These are phyloP conservation scores for Microcyclospora pomicola DNA, from an alignment of 2,329 filamentous ascomycete genomes.

Conservation along the genomic window DNA sequence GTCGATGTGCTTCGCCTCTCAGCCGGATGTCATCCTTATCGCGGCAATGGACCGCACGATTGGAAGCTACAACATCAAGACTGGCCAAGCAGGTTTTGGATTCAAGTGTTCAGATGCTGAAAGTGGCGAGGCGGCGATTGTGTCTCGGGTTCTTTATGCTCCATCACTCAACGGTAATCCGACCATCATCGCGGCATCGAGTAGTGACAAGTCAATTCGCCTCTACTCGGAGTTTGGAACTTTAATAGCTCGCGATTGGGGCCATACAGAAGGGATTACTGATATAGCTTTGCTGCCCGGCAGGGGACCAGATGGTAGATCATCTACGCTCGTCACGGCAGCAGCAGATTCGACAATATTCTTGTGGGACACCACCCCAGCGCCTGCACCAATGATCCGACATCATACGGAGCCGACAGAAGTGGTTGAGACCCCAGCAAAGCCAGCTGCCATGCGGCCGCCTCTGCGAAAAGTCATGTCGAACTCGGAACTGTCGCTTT, in stretches of 20 bases:
- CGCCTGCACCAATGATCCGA: neutral
- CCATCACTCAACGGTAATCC: slow-evolving; percentile 44
- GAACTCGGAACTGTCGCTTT: slow-evolving; percentile 72
- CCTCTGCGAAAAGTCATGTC: slow-evolving; percentile 78
- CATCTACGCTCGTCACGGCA: slow-evolving; percentile 30
- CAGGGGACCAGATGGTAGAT: slow-evolving; percentile 1
- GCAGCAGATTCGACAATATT: slow-evolving; percentile 39
- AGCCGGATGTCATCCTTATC: slow-evolving; percentile 40
- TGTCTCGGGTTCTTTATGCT: slow-evolving; percentile 60
- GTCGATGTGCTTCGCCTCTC: slow-evolving; percentile 63
- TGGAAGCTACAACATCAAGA: slow-evolving; percentile 39
- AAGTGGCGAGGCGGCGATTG: slow-evolving; percentile 64
- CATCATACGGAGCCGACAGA: slow-evolving; percentile 1
- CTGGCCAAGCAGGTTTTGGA: slow-evolving; percentile 52
- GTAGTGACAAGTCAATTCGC: slow-evolving; percentile 88
- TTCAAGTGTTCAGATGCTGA: slow-evolving; percentile 79
- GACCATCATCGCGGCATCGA: slow-evolving; percentile 74
- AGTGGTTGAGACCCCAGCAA: neutral
- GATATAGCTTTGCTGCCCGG: slow-evolving; percentile 54
- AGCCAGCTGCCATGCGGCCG: slow-evolving; percentile 42
- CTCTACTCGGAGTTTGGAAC: slow-evolving; percentile 71
- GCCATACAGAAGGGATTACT: slow-evolving; percentile 86
- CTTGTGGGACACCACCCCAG: slow-evolving; percentile 26
- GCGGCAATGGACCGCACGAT: slow-evolving; percentile 51
- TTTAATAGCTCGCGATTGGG: slow-evolving; percentile 80